Base-by-base conservation (phyloP, 371 early-diverging fungal genomes). In the Rhizomucor pusillus region DNA sequence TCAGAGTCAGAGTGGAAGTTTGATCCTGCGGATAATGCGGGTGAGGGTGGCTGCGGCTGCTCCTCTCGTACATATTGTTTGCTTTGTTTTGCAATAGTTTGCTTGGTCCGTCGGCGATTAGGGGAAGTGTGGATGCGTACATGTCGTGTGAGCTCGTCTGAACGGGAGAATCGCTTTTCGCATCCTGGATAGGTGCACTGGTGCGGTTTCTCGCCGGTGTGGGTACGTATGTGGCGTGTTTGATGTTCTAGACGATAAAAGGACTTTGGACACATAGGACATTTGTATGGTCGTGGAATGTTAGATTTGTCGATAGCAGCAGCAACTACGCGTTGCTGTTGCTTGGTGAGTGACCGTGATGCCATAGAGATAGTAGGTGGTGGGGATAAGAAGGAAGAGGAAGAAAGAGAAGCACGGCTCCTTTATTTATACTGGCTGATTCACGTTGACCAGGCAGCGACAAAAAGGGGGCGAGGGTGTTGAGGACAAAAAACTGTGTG, bases 161-260 rank as follows among this genome's bases (percentile, higher is more conserved):
- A 89, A 33, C 94, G 85, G 41, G 92, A 89, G 73, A 95, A 95
- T 11, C 88, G 80, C 69, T 92, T 93, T 47, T 82, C 82, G 66
- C 95, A 95, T 43, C 85, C 85, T n/a, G 79, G 69, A 56, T 81
- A 85, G 16, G 82, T 78, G 73, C 95, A 95, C 54, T 82, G 85
- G 69, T 87, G 90, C 20, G 95, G 94, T 52, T 88, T 90, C 67
- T 95, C 95, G 25, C 94, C 94, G 2, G 95, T 94, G 62, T 94
- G 95, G 7, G 92, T 93, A 59, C 92, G 84, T 63, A 90, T 86
- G 67, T 95, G 94, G 45, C 94, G 84, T 12, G 89, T 89, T 71
- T 87, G 87, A 69, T 90, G 90, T 66, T 90, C 90, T 19, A 88
- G 75, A 33, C 90, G 81, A 52, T 80, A 81, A 57, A 85, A 85